Percentiles rank a stretch among this genome's conserved stretches.
Evolutionary conservation across 345 rosid species (phyloP).

Genomic region (Salix dunnii): DNA sequence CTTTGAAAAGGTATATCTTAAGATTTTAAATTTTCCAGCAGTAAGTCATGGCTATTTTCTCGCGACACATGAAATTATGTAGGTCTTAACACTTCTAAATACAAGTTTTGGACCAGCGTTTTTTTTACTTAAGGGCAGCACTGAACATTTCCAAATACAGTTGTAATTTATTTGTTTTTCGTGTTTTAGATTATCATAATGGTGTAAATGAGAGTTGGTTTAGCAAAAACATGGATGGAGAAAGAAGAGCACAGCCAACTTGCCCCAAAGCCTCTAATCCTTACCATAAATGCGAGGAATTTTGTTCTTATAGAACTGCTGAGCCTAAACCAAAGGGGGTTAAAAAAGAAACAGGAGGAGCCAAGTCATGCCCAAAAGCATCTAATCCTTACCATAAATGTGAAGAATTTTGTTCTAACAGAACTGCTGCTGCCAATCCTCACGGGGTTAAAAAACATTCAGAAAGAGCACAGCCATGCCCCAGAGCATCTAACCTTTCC

Average conservation of each 20-base stretch:
- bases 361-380: slow-evolving; percentile 41
- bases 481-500: slow-evolving; percentile 49
- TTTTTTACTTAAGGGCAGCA: not conserved
- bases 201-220: slow-evolving; percentile 28
- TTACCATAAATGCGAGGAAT: slow-evolving; percentile 49
- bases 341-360: slow-evolving; percentile 22
- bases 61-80: not conserved
- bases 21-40: not conserved
- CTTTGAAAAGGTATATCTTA: not conserved
- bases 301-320: slow-evolving; percentile 37
- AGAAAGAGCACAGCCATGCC: slow-evolving; percentile 37
- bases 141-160: slow-evolving; percentile 3
- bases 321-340: slow-evolving; percentile 20
- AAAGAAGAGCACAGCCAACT: slow-evolving; percentile 34
- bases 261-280: slow-evolving; percentile 55
- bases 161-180: slow-evolving; percentile 7
- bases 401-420: slow-evolving; percentile 41
- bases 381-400: slow-evolving; percentile 58
- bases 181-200: slow-evolving; percentile 32
- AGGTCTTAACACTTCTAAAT: not conserved
- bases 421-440: slow-evolving; percentile 23
- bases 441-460: slow-evolving; percentile 8
- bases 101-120: not conserved
- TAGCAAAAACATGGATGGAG: slow-evolving; percentile 39
- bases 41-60: not conserved